Conservation (phyloP, 257 asterid species). For the Ocimum tenuiflorum region DNA sequence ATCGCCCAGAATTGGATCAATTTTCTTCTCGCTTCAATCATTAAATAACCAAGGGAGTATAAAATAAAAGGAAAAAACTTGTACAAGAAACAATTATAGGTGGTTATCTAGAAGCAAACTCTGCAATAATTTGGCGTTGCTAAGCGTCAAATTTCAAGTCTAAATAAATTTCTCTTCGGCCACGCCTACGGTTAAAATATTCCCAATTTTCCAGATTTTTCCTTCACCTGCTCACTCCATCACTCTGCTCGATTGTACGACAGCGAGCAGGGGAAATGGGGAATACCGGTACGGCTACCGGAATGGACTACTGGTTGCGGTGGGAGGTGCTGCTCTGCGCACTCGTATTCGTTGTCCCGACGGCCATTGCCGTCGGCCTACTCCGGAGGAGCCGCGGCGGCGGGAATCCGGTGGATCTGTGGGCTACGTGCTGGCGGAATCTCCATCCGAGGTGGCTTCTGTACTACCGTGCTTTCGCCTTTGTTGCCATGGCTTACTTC, state of each 20-base stretch:
- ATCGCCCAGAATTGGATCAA: too few relatives aligned
- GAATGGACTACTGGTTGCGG: constrained; percentile 51
- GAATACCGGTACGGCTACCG: constrained; percentile 3
- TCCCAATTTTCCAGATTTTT: not conserved
- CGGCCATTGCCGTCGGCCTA: constrained; percentile 27
- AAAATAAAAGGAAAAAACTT: too few relatives aligned
- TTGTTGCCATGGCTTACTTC: constrained; percentile 46
- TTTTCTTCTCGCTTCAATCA: too few relatives aligned
- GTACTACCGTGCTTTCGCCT: constrained; percentile 58
- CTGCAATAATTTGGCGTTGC: too few relatives aligned
- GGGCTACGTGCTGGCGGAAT: constrained; percentile 73
- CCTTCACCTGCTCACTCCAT: not conserved
- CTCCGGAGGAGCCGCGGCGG: constrained; percentile 23
- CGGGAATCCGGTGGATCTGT: constrained; percentile 29
- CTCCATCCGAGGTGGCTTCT: constrained; percentile 77
- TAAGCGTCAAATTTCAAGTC: too few relatives aligned
- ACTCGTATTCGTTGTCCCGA: constrained; percentile 44
- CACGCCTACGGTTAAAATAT: too few relatives aligned
- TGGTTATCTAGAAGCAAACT: too few relatives aligned
- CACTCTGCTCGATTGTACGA: not conserved
- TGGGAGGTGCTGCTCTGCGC: constrained; percentile 68
- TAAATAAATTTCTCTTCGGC: too few relatives aligned
- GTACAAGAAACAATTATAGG: too few relatives aligned
- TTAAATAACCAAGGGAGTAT: too few relatives aligned
- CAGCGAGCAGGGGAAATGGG: constrained; percentile 18